phyloP scores from a whole-genome alignment of 148 eudicot genomes.

The Amaranthus palmeri region DNA sequence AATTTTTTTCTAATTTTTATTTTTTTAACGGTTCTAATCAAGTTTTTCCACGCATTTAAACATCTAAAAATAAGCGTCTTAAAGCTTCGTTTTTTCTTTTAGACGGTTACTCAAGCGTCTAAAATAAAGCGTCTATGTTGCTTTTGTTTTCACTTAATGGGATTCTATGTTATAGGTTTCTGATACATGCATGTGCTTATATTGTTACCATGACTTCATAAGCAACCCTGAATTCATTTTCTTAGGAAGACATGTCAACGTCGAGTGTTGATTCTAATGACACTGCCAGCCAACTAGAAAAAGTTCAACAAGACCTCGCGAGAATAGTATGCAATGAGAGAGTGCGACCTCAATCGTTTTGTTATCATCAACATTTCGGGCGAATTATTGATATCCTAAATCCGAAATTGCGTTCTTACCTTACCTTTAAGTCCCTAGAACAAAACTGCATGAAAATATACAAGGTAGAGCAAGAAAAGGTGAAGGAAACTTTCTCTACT shows the following conservation, averaged over 20 bases:
- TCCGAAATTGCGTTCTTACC: neutral
- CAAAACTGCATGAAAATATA: slow-evolving; percentile 15
- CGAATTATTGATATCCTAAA: neutral
- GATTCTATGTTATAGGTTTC: too few relatives aligned
- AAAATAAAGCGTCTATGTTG: too few relatives aligned
- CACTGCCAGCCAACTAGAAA: neutral
- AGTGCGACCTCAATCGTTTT: neutral
- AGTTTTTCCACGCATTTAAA: too few relatives aligned
- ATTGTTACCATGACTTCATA: too few relatives aligned
- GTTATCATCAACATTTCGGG: neutral
- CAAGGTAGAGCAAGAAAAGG: neutral
- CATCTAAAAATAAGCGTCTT: too few relatives aligned
- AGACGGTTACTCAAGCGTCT: too few relatives aligned
- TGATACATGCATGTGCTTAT: too few relatives aligned
- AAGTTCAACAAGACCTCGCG: neutral
- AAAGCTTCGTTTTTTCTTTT: too few relatives aligned
- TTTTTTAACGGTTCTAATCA: too few relatives aligned
- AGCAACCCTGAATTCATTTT: too few relatives aligned
- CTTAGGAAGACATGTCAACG: neutral
- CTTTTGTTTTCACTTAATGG: too few relatives aligned
- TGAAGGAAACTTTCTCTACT: slow-evolving; percentile 6
- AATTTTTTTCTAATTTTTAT: too few relatives aligned
- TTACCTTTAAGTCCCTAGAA: neutral
- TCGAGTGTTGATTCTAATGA: neutral
- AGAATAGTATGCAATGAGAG: slow-evolving; percentile 10